Evolutionary conservation across 75 land plant genomes (phyloP), one percentile per base, ranked within the genome.

Genomic region (Selaginella moellendorffii): DNA sequence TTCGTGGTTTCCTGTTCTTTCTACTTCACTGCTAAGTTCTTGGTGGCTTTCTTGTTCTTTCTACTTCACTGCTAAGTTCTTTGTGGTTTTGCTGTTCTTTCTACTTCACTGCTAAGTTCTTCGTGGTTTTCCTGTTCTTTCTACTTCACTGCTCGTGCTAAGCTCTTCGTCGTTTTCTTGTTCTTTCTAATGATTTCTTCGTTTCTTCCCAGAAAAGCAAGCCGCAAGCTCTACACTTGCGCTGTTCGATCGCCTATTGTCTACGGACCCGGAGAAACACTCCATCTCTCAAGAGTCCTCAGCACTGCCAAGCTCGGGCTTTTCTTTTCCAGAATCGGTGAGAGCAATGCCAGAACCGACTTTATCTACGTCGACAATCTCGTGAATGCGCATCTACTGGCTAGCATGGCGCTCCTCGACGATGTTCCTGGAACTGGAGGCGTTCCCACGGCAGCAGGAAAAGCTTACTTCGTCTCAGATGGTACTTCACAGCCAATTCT

Each of bases 371-470:
- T 82, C 23, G 97, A 91, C 54, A 91, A 91, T 65, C 82, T 91
- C 56, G 86, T 91, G 0, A 79, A 84, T 71, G 88, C 92, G 1
- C 78, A 82, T 0, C 61, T 91, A 69, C 73, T 84, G 67, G 97
- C 88, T 52, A 91, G 97, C 79, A 87, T 91, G 97, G 97, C 88
- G 26, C 84, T 91, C 20, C 61, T 87, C 62, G 88, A 87, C 72
- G 86, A 84, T 51, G 75, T 84, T 56, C 83, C 97, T 29, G 86
- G 84, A 24, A 78, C 75, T 66, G 65, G 72, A 52, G 83, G 80
- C 2, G 56, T 54, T 27, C 85, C 92, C 62, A 54, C 79, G 19
- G 91, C 88, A 70, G 77, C 92, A 63, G 92, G 97, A 5, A 91
- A 91, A 63, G 69, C 92, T 46, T 91, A 91, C 71, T 91, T 87